Evolutionary conservation across 2,329 filamentous ascomycete species (phyloP).

Genomic region (Ophioceras dolichostomum): DNA sequence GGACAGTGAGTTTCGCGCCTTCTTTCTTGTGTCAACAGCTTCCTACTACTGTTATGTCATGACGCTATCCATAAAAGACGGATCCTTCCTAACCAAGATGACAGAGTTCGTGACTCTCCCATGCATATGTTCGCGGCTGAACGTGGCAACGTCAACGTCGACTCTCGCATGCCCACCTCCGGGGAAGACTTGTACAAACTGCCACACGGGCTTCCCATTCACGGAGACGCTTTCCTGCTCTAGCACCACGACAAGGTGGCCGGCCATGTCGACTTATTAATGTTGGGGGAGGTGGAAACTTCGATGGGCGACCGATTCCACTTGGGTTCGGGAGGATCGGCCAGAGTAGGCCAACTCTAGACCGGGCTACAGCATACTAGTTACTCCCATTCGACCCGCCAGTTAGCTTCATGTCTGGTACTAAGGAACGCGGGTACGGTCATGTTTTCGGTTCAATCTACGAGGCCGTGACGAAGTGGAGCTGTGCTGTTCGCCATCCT

Average conservation of each 20-base stretch:
- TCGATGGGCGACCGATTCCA: not conserved
- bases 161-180: slow-evolving; percentile 4
- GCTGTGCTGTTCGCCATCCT: no score
- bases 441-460: no score
- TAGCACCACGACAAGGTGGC: not conserved
- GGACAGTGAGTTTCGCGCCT: slow-evolving; percentile 3
- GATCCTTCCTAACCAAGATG: not conserved
- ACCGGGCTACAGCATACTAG: no score
- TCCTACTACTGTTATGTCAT: no score
- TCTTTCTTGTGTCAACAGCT: no score
- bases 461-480: no score
- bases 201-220: slow-evolving; percentile 6
- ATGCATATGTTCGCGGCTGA: slow-evolving; percentile 4
- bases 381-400: no score
- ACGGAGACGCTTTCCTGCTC: slow-evolving; percentile 2
- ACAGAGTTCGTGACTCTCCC: slow-evolving; percentile 5
- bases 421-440: no score
- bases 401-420: no score
- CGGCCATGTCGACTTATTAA: no score
- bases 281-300: not conserved
- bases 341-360: no score
- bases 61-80: not conserved
- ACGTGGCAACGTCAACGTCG: slow-evolving; percentile 3
- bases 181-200: slow-evolving; percentile 1
- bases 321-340: no score